Percentiles rank a stretch among this genome's conserved stretches.
phyloP scores from a whole-genome alignment of 1,284 basidiomycete species.

The Cutaneotrichosporon dermatis region DNA sequence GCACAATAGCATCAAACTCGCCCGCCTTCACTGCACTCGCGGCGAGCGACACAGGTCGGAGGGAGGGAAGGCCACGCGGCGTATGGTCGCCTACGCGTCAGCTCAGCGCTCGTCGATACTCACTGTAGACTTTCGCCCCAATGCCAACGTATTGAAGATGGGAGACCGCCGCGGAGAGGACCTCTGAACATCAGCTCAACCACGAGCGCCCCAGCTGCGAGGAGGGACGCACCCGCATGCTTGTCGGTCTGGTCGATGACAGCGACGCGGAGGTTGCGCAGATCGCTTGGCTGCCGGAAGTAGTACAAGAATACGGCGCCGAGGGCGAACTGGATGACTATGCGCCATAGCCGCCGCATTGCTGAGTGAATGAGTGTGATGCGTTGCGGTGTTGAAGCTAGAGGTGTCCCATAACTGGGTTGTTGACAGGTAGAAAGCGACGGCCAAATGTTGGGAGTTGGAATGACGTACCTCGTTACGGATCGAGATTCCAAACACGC shows the following conservation, averaged over 20 bases:
- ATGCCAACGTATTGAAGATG: not conserved
- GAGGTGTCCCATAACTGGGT: not conserved
- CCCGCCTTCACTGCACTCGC: not conserved
- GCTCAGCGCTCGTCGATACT: not conserved
- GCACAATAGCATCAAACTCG: not conserved
- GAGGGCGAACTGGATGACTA: not conserved
- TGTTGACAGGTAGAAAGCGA: too few species aligned
- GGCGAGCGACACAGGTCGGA: not conserved
- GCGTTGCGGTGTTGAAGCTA: not conserved
- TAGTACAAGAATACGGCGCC: not conserved
- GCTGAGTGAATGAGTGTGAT: not conserved
- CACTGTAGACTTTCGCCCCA: not conserved
- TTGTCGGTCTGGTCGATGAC: not conserved
- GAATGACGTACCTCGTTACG: too few species aligned
- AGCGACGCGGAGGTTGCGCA: not conserved
- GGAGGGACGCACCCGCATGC: not conserved
- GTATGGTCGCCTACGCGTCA: not conserved
- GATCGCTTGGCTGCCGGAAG: not conserved
- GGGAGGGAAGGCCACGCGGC: not conserved
- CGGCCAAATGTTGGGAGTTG: too few species aligned
- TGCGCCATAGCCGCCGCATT: not conserved
- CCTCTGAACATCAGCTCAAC: not conserved
- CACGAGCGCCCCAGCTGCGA: too few species aligned
- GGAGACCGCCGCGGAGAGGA: not conserved
- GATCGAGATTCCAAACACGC: too few species aligned